Evolutionary conservation across 352 stramenopile species (phyloP).

Genomic region (Globisporangium mamillatum): DNA sequence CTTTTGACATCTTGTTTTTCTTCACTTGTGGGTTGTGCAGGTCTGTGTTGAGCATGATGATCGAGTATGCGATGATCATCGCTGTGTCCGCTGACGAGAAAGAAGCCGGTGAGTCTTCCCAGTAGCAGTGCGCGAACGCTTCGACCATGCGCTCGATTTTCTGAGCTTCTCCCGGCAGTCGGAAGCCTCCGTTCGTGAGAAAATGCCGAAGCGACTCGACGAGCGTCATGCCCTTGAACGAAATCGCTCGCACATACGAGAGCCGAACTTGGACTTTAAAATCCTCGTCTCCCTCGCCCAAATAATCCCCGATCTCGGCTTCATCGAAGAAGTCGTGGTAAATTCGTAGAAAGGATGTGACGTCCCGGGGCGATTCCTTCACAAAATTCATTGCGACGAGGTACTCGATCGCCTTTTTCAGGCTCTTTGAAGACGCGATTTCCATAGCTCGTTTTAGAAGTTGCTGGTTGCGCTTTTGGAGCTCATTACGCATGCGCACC

Average conservation of each 20-base stretch:
- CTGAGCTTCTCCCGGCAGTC: constrained; percentile 96
- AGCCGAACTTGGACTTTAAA: constrained; percentile 92
- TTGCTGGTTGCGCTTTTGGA: constrained; percentile 83
- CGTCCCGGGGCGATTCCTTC: constrained; percentile 82
- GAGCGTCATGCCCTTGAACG: constrained; percentile 97
- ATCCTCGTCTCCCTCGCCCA: constrained; percentile 91
- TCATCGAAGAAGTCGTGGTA: constrained; percentile 93
- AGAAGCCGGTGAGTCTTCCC: constrained; percentile 87
- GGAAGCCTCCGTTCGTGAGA: constrained; percentile 96
- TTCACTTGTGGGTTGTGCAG: constrained; percentile 89
- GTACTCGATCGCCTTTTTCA: constrained; percentile 87
- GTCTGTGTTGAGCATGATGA: constrained; percentile 91
- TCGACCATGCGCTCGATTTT: constrained; percentile 98
- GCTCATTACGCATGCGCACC: constrained; percentile 77
- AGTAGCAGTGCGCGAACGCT: constrained; percentile 97
- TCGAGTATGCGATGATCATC: constrained; percentile 91
- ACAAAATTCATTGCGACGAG: constrained; percentile 86
- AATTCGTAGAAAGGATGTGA: constrained; percentile 94
- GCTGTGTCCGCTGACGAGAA: constrained; percentile 82
- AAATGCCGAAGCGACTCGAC: constrained; percentile 96
- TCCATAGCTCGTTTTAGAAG: constrained; percentile 79
- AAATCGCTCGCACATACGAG: constrained; percentile 94
- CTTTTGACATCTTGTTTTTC: constrained; percentile 96
- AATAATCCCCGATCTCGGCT: constrained; percentile 92
- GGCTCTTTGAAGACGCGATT: constrained; percentile 72